A percentile compares a stretch with the other conserved stretches of the same genome.
phyloP scores from a whole-genome alignment of 305 asterid genomes.

The Salvia sclarea region DNA sequence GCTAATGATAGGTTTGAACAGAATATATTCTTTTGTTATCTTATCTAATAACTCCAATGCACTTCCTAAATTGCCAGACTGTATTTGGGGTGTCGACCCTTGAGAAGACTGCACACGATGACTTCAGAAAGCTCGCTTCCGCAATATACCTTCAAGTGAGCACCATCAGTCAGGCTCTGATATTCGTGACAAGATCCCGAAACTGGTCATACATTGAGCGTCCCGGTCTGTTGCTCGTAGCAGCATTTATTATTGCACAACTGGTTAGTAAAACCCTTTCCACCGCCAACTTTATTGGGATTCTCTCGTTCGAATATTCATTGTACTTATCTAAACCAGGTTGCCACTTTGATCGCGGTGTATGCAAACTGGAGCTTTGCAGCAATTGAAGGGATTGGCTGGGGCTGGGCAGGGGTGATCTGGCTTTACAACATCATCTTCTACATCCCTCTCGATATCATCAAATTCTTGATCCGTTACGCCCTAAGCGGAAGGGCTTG shows the following conservation, averaged over 20 bases:
- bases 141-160: conserved; percentile 99
- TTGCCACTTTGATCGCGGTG: conserved; percentile 94
- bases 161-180: conserved; percentile 95
- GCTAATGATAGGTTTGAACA: not conserved
- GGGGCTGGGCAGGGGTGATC: conserved; percentile 99
- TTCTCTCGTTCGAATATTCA: not conserved
- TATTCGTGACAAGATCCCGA: conserved; percentile 91
- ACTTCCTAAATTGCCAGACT: conserved; percentile 45
- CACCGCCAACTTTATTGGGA: not conserved
- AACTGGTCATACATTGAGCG: conserved; percentile 96
- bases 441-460: conserved; percentile 85
- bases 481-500: conserved; percentile 96
- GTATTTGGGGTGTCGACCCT: conserved; percentile 88
- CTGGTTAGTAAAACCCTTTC: conserved; percentile 53
- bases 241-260: conserved; percentile 82
- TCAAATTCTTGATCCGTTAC: conserved; percentile 82
- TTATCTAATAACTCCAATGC: not conserved
- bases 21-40: not conserved
- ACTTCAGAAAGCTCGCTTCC: conserved; percentile 94
- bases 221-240: conserved; percentile 84
- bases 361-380: conserved; percentile 98
- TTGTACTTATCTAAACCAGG: conserved; percentile 42
- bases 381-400: conserved; percentile 99
- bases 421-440: conserved; percentile 87
- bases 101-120: conserved; percentile 89